Percentiles rank a stretch among this genome's conserved stretches.
Conservation (phyloP, 2,329 filamentous ascomycete species). For the Orbilia ellipsospora region DNA sequence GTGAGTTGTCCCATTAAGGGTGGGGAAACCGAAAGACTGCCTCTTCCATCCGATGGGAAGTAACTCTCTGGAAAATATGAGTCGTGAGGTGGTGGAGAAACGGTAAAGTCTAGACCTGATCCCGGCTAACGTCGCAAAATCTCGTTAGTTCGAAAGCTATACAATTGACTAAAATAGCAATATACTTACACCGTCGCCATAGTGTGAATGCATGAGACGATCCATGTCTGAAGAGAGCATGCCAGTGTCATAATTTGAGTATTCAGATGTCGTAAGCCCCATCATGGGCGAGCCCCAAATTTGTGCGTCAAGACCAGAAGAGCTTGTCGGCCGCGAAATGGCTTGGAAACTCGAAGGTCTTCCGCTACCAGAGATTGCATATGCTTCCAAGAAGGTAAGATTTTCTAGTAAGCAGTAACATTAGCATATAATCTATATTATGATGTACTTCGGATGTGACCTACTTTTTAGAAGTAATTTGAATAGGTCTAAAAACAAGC, state of each 20-base stretch:
- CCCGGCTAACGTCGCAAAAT: conserved; percentile 3
- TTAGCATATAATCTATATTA: neutral
- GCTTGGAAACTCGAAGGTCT: conserved; percentile 36
- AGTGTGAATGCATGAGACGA: conserved; percentile 38
- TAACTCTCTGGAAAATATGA: conserved; percentile 48
- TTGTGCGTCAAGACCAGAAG: conserved; percentile 39
- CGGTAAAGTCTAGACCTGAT: conserved; percentile 44
- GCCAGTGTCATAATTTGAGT: conserved; percentile 32
- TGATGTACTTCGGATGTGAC: neutral
- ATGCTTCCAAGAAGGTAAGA: conserved; percentile 38
- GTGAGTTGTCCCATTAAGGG: conserved; percentile 31
- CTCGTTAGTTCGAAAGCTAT: neutral
- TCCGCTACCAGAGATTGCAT: conserved; percentile 33
- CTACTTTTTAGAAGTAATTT: conserved; percentile 48
- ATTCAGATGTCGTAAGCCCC: conserved; percentile 28
- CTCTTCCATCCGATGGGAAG: conserved; percentile 40
- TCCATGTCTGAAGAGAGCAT: conserved; percentile 53
- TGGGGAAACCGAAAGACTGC: conserved; percentile 30
- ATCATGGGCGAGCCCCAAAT: conserved; percentile 48
- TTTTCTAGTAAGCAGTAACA: conserved; percentile 23
- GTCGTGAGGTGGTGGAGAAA: conserved; percentile 47
- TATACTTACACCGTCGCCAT: conserved; percentile 38
- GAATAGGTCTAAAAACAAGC: conserved; percentile 44
- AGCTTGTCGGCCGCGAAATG: conserved; percentile 44
- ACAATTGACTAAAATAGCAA: neutral